Evolutionary conservation across 805 yeast species (phyloP), one percentile per base, ranked within the genome.

Genomic region (Candida michaelii): DNA sequence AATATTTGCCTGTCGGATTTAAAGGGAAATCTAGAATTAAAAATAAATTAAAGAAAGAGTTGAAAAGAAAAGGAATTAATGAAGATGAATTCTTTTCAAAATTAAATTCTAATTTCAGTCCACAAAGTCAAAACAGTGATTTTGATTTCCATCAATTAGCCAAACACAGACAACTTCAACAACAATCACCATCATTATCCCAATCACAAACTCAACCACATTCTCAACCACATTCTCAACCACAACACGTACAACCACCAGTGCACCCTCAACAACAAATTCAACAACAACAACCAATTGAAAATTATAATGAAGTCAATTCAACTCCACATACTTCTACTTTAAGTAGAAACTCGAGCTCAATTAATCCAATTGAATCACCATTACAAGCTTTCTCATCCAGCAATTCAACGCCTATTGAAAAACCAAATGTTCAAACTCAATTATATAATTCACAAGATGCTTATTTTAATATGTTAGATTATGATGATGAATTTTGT

Each of bases 401-500:
- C 3, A 17, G 14, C 4, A 17, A 29, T 11, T 41, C 40, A n/a
- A 34, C 39, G 8, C 40, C 40, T 9, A 30, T 30, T 25, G 32
- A 29, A 9, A 23, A 35, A 21, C 17, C 19, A n/a, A 12, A 40
- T 18, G 24, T 32, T 9, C 38, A 19, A 17, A 12, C 3, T 21
- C 34, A 32, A 25, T 21, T 39, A 11, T 29, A 27, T 13, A 37
- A 18, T 13, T 15, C 37, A 4, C n/a, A 30, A 15, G 41, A 38
- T 24, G 29, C 30, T 8, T 41, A 35, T 30, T 41, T 41, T 14
- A 35, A 30, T 15, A 30, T 36, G 21, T 35, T 46, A 12, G 73
- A 69, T 47, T 69, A 66, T 47, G 74, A 69, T 46, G 74, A 69
- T 44, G 73, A 68, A 27, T 69, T 51, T 47, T 69, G 76, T 51